Conservation (phyloP, 2,329 filamentous ascomycete genomes). For the Rosellinia necatrix region DNA sequence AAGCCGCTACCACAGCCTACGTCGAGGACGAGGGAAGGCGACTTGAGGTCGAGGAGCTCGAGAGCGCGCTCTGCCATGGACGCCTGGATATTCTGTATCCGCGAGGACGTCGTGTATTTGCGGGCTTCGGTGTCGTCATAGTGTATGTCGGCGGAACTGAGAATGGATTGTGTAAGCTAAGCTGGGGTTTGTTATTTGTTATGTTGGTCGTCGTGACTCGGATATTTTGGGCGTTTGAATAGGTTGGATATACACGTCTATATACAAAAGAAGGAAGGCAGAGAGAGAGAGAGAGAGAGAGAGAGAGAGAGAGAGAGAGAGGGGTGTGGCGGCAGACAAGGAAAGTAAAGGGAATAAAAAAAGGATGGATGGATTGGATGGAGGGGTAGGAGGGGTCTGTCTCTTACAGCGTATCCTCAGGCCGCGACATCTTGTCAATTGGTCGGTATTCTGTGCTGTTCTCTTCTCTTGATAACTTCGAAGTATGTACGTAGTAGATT, state of each 20-base stretch:
- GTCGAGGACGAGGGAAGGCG: constrained; percentile 88
- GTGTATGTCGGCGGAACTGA: constrained; percentile 90
- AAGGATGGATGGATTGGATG: too few relatives aligned
- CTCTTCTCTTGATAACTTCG: background rate
- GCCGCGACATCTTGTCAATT: constrained; percentile 79
- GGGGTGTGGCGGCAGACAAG: constrained; percentile 8
- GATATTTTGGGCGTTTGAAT: too few relatives aligned
- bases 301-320: constrained; percentile 1
- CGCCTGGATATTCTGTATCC: constrained; percentile 94
- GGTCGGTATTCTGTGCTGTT: background rate
- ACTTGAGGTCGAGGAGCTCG: constrained; percentile 79
- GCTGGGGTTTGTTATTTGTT: too few relatives aligned
- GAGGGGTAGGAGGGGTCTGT: constrained; percentile 25
- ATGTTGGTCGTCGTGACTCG: too few relatives aligned
- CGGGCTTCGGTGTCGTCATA: constrained; percentile 95
- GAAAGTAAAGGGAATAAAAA: too few relatives aligned
- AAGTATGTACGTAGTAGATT: too few relatives aligned
- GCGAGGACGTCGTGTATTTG: constrained; percentile 96
- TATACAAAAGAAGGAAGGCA: too few relatives aligned
- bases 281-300: background rate
- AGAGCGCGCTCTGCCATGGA: constrained; percentile 94
- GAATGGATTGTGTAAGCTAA: constrained; percentile 32
- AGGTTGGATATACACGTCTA: too few relatives aligned
- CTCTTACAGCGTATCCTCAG: constrained; percentile 85
- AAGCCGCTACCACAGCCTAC: constrained; percentile 95